phyloP scores from a whole-genome alignment of 179 eudicot species.

The Kewa caespitosa region DNA sequence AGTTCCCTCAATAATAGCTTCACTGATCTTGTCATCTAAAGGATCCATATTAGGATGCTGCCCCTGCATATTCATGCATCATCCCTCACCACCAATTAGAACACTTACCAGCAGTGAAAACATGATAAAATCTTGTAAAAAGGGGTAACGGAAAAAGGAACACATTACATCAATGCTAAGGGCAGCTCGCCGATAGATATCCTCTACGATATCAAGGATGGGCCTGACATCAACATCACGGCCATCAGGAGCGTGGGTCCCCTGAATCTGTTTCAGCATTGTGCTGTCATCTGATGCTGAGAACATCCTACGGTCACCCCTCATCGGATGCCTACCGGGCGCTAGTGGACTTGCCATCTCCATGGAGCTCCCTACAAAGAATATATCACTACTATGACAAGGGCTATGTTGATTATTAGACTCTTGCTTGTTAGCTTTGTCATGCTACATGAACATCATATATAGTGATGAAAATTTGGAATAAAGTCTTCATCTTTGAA shows the following conservation, averaged over 20 bases:
- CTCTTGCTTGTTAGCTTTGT: background rate
- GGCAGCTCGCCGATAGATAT: constrained; percentile 46
- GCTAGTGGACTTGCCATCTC: constrained; percentile 38
- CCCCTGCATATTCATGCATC: constrained; percentile 37
- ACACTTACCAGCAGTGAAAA: background rate
- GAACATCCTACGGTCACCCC: constrained; percentile 55
- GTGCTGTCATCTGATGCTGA: constrained; percentile 64
- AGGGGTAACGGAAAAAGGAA: background rate
- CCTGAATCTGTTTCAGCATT: constrained; percentile 63
- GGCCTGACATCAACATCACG: constrained; percentile 63
- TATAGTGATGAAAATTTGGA: constrained; percentile 30
- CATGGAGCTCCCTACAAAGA: background rate
- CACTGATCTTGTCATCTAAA: constrained; percentile 37
- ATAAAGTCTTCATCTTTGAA: constrained; percentile 29
- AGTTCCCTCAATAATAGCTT: constrained; percentile 32
- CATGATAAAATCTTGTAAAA: background rate
- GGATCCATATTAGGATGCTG: constrained; percentile 27
- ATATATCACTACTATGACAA: background rate
- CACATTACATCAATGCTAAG: constrained; percentile 46
- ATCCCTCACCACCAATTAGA: background rate
- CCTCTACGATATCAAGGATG: constrained; percentile 53
- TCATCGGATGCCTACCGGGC: constrained; percentile 35
- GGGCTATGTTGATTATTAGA: background rate
- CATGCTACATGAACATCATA: constrained; percentile 1
- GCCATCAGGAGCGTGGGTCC: constrained; percentile 74